phyloP scores from a whole-genome alignment of 345 rosid species.

The Gossypium australe region DNA sequence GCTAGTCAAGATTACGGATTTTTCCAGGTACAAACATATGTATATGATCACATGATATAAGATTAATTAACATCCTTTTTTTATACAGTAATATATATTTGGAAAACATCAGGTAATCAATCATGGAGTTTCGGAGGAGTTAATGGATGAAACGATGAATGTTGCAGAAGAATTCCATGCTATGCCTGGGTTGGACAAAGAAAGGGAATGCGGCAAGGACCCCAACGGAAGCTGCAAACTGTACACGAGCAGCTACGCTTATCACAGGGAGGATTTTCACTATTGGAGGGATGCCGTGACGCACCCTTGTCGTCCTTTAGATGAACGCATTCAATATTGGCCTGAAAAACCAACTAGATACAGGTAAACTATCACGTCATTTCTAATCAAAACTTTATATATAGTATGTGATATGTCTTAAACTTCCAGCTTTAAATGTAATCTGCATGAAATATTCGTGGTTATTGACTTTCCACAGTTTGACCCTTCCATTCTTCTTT shows the following conservation, averaged over 20 bases:
- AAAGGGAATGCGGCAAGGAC: slow-evolving; percentile 20
- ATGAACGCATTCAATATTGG: slow-evolving; percentile 16
- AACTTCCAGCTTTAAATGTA: background rate
- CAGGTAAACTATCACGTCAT: slow-evolving; percentile 1
- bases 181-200: slow-evolving; percentile 26
- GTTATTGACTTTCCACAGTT: background rate
- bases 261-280: slow-evolving; percentile 20
- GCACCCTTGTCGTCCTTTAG: slow-evolving; percentile 17
- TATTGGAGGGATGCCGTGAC: slow-evolving; percentile 29
- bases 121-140: slow-evolving; percentile 28
- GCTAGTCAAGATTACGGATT: slow-evolving; percentile 35
- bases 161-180: slow-evolving; percentile 29
- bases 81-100: background rate
- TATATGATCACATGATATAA: background rate
- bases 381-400: background rate
- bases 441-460: background rate
- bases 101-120: slow-evolving; percentile 23
- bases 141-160: slow-evolving; percentile 20
- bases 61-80: too few species aligned
- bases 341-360: slow-evolving; percentile 21
- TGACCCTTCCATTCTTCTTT: background rate
- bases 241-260: slow-evolving; percentile 22
- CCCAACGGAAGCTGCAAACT: slow-evolving; percentile 25
- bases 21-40: slow-evolving; percentile 25
- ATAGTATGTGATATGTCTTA: too few species aligned